Percentiles rank a stretch among this genome's conserved stretches.
Evolutionary conservation across 148 eudicot species (phyloP).

Genomic region (Fallopia convolvulus): DNA sequence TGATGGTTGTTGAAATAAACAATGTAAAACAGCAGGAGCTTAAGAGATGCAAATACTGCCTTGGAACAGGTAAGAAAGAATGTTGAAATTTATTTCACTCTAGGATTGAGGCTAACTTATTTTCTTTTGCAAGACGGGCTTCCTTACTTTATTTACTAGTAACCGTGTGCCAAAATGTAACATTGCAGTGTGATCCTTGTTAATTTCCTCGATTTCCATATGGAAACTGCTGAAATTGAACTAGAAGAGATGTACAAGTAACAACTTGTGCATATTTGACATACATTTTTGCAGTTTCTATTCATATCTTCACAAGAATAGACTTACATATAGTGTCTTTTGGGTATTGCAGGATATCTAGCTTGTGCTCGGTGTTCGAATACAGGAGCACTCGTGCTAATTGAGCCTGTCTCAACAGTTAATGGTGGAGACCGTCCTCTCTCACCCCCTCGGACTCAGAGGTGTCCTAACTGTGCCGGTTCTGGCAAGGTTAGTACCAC

Average conservation of each 20-base stretch:
- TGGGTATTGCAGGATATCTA: conserved; percentile 65
- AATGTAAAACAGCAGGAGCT: conserved; percentile 94
- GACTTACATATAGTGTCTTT: background rate
- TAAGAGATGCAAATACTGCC: conserved; percentile 95
- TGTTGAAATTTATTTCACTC: background rate
- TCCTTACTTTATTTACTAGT: background rate
- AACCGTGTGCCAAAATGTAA: background rate
- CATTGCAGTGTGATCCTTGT: background rate
- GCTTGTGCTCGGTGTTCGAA: conserved; percentile 96
- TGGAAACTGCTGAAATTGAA: background rate
- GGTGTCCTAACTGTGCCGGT: conserved; percentile 90
- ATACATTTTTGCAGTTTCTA: background rate
- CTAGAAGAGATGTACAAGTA: background rate
- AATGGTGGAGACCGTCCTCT: conserved; percentile 65
- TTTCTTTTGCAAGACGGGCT: background rate
- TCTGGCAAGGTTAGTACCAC: conserved; percentile 65
- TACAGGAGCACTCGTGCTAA: conserved; percentile 75
- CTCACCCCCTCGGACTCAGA: conserved; percentile 64
- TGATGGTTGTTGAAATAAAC: conserved; percentile 98
- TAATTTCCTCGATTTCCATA: background rate
- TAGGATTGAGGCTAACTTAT: background rate
- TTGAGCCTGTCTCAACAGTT: conserved; percentile 66
- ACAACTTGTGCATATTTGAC: background rate
- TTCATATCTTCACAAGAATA: background rate
- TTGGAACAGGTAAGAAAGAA: conserved; percentile 67